These are phyloP conservation scores for Polytrichum commune DNA, from an alignment of 225 moss, liverwort and hornwort genomes.

Conservation along the genomic window DNA sequence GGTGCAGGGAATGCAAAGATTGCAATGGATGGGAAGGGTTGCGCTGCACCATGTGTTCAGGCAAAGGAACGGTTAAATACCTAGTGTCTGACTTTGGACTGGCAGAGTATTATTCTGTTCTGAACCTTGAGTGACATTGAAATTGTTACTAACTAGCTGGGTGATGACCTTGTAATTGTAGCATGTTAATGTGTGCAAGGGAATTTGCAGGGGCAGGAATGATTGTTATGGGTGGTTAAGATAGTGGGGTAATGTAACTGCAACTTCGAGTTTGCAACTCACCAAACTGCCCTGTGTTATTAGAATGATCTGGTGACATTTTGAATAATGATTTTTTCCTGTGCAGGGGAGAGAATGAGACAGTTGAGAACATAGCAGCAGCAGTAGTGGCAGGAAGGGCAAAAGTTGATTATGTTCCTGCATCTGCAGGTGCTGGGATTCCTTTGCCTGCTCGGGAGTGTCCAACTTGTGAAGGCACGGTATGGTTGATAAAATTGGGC, in stretches of 20 bases:
- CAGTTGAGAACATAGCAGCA: constrained; percentile 58
- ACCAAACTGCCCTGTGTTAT: too few species aligned
- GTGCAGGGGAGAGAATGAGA: constrained; percentile 50
- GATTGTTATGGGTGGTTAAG: too few species aligned
- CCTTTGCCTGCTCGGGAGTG: constrained; percentile 74
- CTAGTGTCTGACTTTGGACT: constrained; percentile 48
- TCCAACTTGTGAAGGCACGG: constrained; percentile 85
- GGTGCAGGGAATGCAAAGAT: constrained; percentile 69
- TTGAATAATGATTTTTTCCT: background rate
- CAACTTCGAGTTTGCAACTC: too few species aligned
- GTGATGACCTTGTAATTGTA: too few species aligned
- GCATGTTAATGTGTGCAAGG: too few species aligned
- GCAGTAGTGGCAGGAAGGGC: constrained; percentile 67
- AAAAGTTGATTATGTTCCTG: constrained; percentile 63
- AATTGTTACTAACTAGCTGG: too few species aligned
- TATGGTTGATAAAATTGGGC: constrained; percentile 23
- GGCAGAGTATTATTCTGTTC: constrained; percentile 39
- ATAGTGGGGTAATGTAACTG: too few species aligned
- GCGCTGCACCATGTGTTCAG: constrained; percentile 77
- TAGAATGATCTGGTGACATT: too few species aligned
- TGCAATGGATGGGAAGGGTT: constrained; percentile 99
- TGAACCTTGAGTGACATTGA: background rate
- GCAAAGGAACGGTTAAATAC: constrained; percentile 78
- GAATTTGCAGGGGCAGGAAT: too few species aligned
- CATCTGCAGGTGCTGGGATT: constrained; percentile 38